These are phyloP conservation scores for Stagonosporopsis rhizophila DNA, from an alignment of 2,329 filamentous ascomycete genomes.

Conservation along the genomic window DNA sequence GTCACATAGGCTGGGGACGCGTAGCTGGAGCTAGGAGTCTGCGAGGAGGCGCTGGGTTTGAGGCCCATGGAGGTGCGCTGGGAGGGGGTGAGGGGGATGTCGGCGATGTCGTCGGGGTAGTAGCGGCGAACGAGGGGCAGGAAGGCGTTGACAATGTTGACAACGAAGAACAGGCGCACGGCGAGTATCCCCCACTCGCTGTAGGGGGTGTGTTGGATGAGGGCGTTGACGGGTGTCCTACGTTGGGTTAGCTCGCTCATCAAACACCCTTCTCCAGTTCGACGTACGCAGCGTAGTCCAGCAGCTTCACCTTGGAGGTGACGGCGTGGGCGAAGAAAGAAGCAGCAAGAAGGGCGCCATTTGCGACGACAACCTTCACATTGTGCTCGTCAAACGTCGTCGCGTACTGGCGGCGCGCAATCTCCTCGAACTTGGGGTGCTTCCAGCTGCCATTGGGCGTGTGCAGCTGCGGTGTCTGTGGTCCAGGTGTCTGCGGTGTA, in stretches of 20 bases:
- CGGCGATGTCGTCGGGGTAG: constrained; percentile 74
- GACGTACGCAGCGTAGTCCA: constrained; percentile 35
- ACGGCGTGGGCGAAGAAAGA: constrained; percentile 51
- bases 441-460: constrained; percentile 78
- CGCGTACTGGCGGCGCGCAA: constrained; percentile 79
- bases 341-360: constrained; percentile 62
- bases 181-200: constrained; percentile 51
- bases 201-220: constrained; percentile 47
- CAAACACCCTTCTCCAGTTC: neutral
- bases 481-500: constrained; percentile 33
- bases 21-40: constrained; percentile 66
- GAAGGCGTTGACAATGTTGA: constrained; percentile 74
- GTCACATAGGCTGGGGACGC: constrained; percentile 71
- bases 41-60: constrained; percentile 66
- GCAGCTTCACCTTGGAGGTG: constrained; percentile 28
- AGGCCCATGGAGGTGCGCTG: constrained; percentile 87
- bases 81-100: constrained; percentile 89
- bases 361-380: constrained; percentile 72
- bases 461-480: constrained; percentile 34
- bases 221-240: constrained; percentile 48
- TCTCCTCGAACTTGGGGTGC: constrained; percentile 88
- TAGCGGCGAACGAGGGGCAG: constrained; percentile 72
- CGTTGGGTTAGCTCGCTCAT: neutral
- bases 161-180: constrained; percentile 61
- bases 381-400: constrained; percentile 82